Evolutionary conservation across 257 asterid species (phyloP).

Genomic region (Gentiana macrophylla): DNA sequence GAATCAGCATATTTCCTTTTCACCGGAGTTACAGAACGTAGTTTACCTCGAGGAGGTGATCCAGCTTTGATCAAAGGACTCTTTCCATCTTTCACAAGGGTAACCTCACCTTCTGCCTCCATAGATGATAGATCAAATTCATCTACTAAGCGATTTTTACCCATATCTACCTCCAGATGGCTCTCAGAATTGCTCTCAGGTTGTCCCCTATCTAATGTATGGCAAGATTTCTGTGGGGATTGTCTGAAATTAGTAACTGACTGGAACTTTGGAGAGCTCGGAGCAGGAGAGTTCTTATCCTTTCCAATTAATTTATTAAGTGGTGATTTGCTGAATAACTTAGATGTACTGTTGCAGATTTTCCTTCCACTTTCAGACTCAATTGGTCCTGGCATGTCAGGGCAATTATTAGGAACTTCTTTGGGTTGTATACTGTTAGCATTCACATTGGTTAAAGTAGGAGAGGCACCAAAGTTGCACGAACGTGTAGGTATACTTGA

Average conservation of each 20-base stretch:
- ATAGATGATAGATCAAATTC: slow-evolving; percentile 18
- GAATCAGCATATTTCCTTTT: slow-evolving; percentile 33
- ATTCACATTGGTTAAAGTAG: slow-evolving; percentile 24
- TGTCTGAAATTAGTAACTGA: slow-evolving; percentile 20
- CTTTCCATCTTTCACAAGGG: slow-evolving; percentile 13
- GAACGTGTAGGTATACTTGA: slow-evolving; percentile 22
- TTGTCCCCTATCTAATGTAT: slow-evolving; percentile 27
- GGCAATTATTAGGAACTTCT: slow-evolving; percentile 17
- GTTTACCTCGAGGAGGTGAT: slow-evolving; percentile 23
- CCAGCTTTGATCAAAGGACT: slow-evolving; percentile 20
- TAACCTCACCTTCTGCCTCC: slow-evolving; percentile 20
- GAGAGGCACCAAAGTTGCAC: slow-evolving; percentile 16
- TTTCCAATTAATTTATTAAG: slow-evolving; percentile 20
- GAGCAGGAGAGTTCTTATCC: slow-evolving; percentile 30
- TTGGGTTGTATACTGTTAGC: slow-evolving; percentile 12
- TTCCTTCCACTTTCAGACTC: slow-evolving; percentile 24
- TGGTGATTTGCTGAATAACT: slow-evolving; percentile 10
- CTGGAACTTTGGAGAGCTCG: slow-evolving; percentile 23
- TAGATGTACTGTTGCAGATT: slow-evolving; percentile 19
- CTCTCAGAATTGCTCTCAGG: slow-evolving; percentile 21
- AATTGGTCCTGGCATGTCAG: slow-evolving; percentile 19
- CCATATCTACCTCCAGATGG: slow-evolving; percentile 16
- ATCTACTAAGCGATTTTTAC: slow-evolving; percentile 19
- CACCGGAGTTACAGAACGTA: slow-evolving; percentile 18
- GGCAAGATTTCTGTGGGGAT: slow-evolving; percentile 23